A percentile compares a stretch with the other conserved stretches of the same genome.
phyloP scores from a whole-genome alignment of 202 grass and related monocot species.

The Thinopyrum obtusiflorum region DNA sequence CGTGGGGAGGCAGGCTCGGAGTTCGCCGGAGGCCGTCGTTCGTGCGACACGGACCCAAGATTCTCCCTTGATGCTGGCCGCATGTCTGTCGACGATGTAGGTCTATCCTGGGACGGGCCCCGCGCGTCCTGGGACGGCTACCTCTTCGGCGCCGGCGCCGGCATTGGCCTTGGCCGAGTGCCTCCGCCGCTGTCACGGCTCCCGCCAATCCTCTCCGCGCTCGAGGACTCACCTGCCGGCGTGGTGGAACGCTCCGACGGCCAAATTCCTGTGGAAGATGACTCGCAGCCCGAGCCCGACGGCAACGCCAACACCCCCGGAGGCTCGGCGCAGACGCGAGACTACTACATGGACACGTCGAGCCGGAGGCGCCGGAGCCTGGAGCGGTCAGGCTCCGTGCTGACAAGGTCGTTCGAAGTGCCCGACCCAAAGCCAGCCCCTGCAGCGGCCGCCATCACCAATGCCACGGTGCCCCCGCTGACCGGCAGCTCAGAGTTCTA shows the following conservation, averaged over 20 bases:
- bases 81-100: conserved; percentile 78
- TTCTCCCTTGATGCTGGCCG: conserved; percentile 86
- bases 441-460: conserved; percentile 16
- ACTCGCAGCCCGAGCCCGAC: conserved; percentile 39
- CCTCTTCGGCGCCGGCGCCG: conserved; percentile 44
- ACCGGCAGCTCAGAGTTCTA: conserved; percentile 82
- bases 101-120: conserved; percentile 76
- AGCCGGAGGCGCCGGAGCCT: conserved; percentile 70
- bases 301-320: conserved; percentile 44
- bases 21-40: conserved; percentile 64
- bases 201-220: conserved; percentile 81
- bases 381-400: conserved; percentile 63
- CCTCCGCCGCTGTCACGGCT: conserved; percentile 48
- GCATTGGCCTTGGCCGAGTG: conserved; percentile 50
- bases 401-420: conserved; percentile 55
- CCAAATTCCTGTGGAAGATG: conserved; percentile 83
- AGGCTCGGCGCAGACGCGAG: conserved; percentile 60
- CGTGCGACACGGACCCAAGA: conserved; percentile 89
- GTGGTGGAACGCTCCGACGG: conserved; percentile 74
- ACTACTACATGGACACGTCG: conserved; percentile 79
- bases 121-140: conserved; percentile 97
- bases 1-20: conserved; percentile 57
- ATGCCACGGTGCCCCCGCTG: conserved; percentile 49
- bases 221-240: conserved; percentile 64
- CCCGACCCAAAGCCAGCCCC: conserved; percentile 43